Percentiles rank a stretch among this genome's conserved stretches.
These are phyloP conservation scores for Furcasterigmium sp. DNA, from an alignment of 2,329 filamentous ascomycete genomes.

Conservation along the genomic window DNA sequence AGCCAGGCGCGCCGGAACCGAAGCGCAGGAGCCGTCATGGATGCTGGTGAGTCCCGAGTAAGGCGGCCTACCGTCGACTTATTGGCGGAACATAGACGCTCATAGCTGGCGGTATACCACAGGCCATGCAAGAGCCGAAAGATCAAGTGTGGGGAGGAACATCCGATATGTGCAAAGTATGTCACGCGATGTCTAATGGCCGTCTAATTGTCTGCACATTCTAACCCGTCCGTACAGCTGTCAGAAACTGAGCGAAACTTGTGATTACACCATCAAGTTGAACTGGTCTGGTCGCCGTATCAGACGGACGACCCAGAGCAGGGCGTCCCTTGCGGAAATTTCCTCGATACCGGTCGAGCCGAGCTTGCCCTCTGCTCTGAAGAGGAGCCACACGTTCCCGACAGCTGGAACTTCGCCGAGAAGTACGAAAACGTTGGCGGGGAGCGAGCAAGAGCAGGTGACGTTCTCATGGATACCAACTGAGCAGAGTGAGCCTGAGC, in stretches of 20 bases:
- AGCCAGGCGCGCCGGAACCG: constrained; percentile 34
- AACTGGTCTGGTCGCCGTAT: constrained; percentile 74
- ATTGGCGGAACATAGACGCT: not conserved
- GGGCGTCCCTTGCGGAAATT: constrained; percentile 19
- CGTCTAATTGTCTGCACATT: not conserved
- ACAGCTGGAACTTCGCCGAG: not conserved
- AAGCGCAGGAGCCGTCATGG: constrained; percentile 40
- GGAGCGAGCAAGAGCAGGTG: not conserved
- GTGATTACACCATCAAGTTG: constrained; percentile 75
- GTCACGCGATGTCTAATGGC: constrained; percentile 6
- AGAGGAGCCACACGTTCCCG: not conserved
- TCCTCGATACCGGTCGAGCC: constrained; percentile 25
- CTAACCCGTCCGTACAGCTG: constrained; percentile 42
- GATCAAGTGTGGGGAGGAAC: constrained; percentile 73
- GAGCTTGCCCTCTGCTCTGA: constrained; percentile 4
- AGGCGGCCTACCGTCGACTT: not conserved
- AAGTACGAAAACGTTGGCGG: not conserved
- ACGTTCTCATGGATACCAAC: not conserved
- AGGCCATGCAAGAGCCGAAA: constrained; percentile 76
- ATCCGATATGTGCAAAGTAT: constrained; percentile 64
- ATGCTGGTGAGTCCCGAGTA: constrained; percentile 31
- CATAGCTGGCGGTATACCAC: not conserved
- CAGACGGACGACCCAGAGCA: constrained; percentile 41
- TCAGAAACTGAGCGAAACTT: constrained; percentile 63
- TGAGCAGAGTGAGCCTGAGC: not conserved